Evolutionary conservation across 495 filamentous ascomycete species (phyloP).

Genomic region (Penicillium chermesinum): DNA sequence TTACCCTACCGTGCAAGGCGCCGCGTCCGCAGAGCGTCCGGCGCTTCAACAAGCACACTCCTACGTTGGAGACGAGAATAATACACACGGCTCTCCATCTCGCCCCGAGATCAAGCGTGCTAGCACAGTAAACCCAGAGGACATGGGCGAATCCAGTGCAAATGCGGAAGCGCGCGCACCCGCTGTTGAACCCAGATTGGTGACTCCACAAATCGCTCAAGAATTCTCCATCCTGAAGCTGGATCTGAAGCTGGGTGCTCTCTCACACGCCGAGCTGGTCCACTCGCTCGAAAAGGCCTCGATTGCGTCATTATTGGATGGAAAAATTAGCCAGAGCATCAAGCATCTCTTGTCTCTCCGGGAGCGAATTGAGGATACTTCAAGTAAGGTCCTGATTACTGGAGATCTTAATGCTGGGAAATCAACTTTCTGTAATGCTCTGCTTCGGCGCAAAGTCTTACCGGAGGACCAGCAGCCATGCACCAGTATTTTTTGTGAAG

Average conservation of each 20-base stretch:
- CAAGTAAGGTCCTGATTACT: conserved; percentile 96
- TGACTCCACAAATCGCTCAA: conserved; percentile 89
- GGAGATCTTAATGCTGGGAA: conserved; percentile 97
- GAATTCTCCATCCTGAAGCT: conserved; percentile 94
- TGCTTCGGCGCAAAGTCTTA: conserved; percentile 84
- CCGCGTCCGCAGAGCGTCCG: conserved; percentile 38
- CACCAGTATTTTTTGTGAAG: conserved; percentile 97
- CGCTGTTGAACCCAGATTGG: conserved; percentile 62
- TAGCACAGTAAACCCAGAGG: conserved; percentile 58
- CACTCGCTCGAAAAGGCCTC: conserved; percentile 94
- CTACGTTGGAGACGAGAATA: conserved; percentile 27
- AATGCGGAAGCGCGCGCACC: conserved; percentile 51
- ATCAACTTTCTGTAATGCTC: conserved; percentile 96
- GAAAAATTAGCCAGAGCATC: conserved; percentile 87
- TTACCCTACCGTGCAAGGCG: conserved; percentile 78
- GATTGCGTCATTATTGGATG: conserved; percentile 83
- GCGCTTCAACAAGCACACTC: conserved; percentile 52
- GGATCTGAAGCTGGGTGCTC: conserved; percentile 80
- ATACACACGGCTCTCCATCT: conserved; percentile 30
- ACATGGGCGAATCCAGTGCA: conserved; percentile 65
- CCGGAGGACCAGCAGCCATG: conserved; percentile 99
- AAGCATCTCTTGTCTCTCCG: conserved; percentile 81
- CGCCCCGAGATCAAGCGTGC: conserved; percentile 61
- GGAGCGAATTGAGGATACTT: conserved; percentile 94
- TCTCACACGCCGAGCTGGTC: conserved; percentile 85